Base-by-base conservation (phyloP, 352 stramenopile species). In the Phytophthora uliginosa region DNA sequence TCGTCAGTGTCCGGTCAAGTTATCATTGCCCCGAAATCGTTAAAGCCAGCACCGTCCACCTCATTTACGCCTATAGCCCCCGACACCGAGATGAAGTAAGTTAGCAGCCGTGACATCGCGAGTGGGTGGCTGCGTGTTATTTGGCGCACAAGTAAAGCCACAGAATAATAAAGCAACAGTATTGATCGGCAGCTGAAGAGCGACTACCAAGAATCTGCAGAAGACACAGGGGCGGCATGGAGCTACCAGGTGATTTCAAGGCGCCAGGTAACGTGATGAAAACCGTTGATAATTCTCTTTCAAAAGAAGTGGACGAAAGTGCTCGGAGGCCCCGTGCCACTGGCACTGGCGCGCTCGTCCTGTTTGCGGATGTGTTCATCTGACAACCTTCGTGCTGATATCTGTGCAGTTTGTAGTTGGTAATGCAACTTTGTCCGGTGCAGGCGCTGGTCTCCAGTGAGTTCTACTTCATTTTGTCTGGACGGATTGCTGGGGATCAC, bases 21-120 rank as follows among this genome's bases (percentile, higher is more conserved):
- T 53, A 53, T 51, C n/a, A 83, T 83, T 48, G 76, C 76, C 31
- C 76, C 76, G 17, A 83, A 83, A 57, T 34, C 63, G 9, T 63
- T 77, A 51, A 81, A 76, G 53, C 61, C 61, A 20, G 58, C 65
- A 60, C 51, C 60, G 4, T 54, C 56, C 40, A 55, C 59, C 10
- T 63, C 57, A 20, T 76, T 68, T 51, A 76, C 61, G 20, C 61
- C 69, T 26, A 73, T 81, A 47, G 62, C 60, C 54, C 67, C 75
- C 53, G 67, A 79, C 52, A 71, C 63, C 1, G 63, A 79, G 42
- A 74, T 80, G 60, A 74, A 74, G 59, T 80, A 74, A 77, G 59
- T 76, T 66, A 73, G 53, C 34, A 17, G 52, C 31, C 51, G 45
- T 69, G 58, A 45, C 52, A 40, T 56, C 12, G 38, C 42, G 34